These are phyloP conservation scores for Dactylellina leptospora DNA, from an alignment of 2,329 filamentous ascomycete genomes.

Conservation along the genomic window DNA sequence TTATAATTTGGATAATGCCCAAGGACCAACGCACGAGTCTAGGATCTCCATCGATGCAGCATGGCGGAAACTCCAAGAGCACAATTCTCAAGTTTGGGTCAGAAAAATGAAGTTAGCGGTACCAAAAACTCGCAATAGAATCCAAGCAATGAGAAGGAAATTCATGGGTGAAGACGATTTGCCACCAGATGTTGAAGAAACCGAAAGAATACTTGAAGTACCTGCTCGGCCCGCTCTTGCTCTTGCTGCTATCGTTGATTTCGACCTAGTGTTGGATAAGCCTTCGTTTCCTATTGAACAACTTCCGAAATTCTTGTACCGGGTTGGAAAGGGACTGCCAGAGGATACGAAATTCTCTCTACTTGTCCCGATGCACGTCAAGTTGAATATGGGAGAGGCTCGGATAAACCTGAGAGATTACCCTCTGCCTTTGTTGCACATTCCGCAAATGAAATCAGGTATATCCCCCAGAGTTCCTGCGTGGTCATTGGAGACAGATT, in stretches of 20 bases:
- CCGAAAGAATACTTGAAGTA: slow-evolving; percentile 84
- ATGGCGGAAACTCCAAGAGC: slow-evolving; percentile 74
- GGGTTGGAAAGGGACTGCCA: slow-evolving; percentile 96
- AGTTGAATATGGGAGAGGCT: slow-evolving; percentile 88
- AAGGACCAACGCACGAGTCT: slow-evolving; percentile 74
- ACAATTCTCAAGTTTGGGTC: slow-evolving; percentile 93
- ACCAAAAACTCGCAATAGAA: slow-evolving; percentile 70
- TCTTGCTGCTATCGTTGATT: slow-evolving; percentile 80
- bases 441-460: slow-evolving; percentile 79
- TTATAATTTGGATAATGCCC: slow-evolving; percentile 83
- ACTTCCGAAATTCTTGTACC: slow-evolving; percentile 82
- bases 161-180: slow-evolving; percentile 85
- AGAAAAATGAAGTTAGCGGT: slow-evolving; percentile 71
- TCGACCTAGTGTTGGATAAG: slow-evolving; percentile 87
- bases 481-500: slow-evolving; percentile 84
- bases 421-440: slow-evolving; percentile 87
- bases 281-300: slow-evolving; percentile 87
- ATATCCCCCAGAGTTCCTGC: slow-evolving; percentile 83
- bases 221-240: slow-evolving; percentile 85
- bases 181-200: slow-evolving; percentile 81
- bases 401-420: slow-evolving; percentile 90
- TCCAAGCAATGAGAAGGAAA: slow-evolving; percentile 78
- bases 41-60: slow-evolving; percentile 81
- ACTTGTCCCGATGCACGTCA: slow-evolving; percentile 86
- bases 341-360: slow-evolving; percentile 88